Evolutionary conservation across 805 yeast genomes (phyloP), one percentile per base, ranked within the genome.

Genomic region (baker's yeast (Saccharomyces cerevisiae)): DNA sequence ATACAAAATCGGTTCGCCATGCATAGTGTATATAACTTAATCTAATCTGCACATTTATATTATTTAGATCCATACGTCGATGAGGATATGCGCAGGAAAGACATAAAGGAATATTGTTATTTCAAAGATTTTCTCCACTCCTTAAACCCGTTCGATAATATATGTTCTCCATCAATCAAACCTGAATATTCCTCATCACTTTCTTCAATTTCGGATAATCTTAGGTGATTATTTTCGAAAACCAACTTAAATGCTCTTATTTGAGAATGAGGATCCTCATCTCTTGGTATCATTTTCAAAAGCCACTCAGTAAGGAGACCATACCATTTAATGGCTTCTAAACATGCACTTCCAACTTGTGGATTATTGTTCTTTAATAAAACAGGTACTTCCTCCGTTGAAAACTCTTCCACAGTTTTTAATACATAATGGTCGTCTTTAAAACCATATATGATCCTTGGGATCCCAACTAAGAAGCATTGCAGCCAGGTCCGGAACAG

Each of bases 401-500:
- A 74, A 67, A 73, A 90, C 55, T 86, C 83, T 70, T 94, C 98
- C 1, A 88, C 82, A 2, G 84, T 71, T 57, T 78, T 74, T 53
- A 92, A 71, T n/a, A 78, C 68, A 47, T 85, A 76, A 32, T 81
- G 71, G 17, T 86, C 86, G 66, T 89, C 95, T 60, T 97, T 78
- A 70, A 87, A 94, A 0, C 97, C 99, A 65, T 88, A 88, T 3
- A 87, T 78, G 4, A 92, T 77, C 55, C 80, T 79, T n/a, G 86
- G 83, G 22, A 94, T 79, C 3, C 99, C 99, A 48, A 89, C 76
- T 24, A 94, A 73, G 68, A 90, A 94, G 58, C 96, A 86, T 72
- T 90, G 98, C 2, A 96, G 89, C 99, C 99, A 94, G 0, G 95
- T 79, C 57, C 76, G 79, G 66, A 85, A 81, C 48, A 94, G 72